Base-by-base conservation (phyloP, 306 rosid genomes). In the Castanopsis chinensis region DNA sequence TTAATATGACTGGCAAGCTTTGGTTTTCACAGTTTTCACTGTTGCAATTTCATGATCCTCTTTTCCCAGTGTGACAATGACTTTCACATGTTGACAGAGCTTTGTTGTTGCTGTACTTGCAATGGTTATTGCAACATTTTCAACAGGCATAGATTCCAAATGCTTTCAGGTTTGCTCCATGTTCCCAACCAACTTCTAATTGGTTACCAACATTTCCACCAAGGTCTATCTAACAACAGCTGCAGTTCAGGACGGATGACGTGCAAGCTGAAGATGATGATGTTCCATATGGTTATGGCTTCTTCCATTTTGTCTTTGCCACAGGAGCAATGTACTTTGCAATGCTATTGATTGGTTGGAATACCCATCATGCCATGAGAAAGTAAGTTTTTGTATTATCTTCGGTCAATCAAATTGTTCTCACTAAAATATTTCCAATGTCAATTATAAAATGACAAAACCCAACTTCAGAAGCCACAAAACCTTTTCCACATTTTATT, bases 261-360 rank as follows among this genome's bases (percentile, higher is more conserved):
- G 80, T 79, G 0, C 89, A 76, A 30, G 83, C 83, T 18, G 97
- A 88, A 82, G 97, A 93, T 81, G 98, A 93, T 81, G 98, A 89
- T 80, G 94, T 90, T 68, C 99, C 98, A 28, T 96, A 96, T 58
- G 99, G 99, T 76, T 96, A 96, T 79, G 99, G 99, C 25, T 96
- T 96, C 90, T 96, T 96, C 83, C 99, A 96, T 79, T 86, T 96
- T 60, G 99, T 96, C 73, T 96, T 96, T 52, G 97, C 99, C 49
- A 91, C 97, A 0, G 99, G 99, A 71, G 98, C 99, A 53, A 96
- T 96, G 99, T 93, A 96, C 89, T 96, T 96, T 69, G 99, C 98
- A 7, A 96, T 96, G 99, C 88, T 96, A 25, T 84, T 96, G 83
- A 84, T 90, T 60, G 95, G 99, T 79, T 96, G 99, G 99, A 90